Evolutionary conservation across 169 alveolate species (phyloP), one percentile per base, ranked within the genome.

Genomic region (Perkinsus marinus): DNA sequence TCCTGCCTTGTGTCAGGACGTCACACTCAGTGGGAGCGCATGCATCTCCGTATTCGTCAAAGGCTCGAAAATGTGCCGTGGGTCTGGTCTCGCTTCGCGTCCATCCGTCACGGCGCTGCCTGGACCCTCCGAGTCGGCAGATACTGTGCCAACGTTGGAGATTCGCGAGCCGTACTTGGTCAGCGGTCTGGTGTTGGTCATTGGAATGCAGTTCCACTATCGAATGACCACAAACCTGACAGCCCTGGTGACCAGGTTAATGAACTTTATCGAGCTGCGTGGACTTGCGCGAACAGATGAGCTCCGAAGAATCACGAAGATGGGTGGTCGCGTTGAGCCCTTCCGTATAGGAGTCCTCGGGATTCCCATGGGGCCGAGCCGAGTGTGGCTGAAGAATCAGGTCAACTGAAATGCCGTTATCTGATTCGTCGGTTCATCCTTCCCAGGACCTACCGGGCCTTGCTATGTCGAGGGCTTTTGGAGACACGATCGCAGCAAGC

Each of bases 381-480:
- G 97, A 92, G 96, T 95, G 36, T 95, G 96, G 96, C 90, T 94
- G 38, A 90, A 92, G 90, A 93, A 94, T 68, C 94, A 95, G 34
- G 79, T 57, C 26, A 16, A 30, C 79, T 10, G 46, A 41, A 10
- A 41, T n/a, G n/a, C n/a, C n/a, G n/a, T n/a, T n/a, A n/a, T n/a
- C n/a, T n/a, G n/a, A n/a, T n/a, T n/a, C n/a, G n/a, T n/a, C n/a
- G n/a, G n/a, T n/a, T n/a, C n/a, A n/a, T n/a, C n/a, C n/a, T n/a
- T n/a, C n/a, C n/a, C 34, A 57, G 91, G 95, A 94, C 47, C 93
- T 94, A 5, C 97, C 97, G 34, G 97, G 97, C 41, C 93, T 95
- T 37, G 97, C 97, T 38, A 96, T 96, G 97, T 91, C 96, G 9
- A 93, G 97, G 38, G 94, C 96, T 30, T 89, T 96, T 90, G 97